Conservation (phyloP, 306 rosid species). For the Castanospermum australe region DNA sequence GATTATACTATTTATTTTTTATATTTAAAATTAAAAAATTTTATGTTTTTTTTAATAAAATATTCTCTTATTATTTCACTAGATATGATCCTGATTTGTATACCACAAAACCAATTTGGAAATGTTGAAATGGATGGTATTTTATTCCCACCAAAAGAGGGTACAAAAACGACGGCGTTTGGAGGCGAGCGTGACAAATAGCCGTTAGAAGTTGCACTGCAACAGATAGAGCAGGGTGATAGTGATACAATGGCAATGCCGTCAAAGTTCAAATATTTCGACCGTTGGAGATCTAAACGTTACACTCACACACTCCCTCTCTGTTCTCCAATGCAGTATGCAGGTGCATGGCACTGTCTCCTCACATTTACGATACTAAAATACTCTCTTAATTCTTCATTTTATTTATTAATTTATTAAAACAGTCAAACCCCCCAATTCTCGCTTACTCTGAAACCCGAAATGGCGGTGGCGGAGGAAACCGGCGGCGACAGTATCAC, state of each 20-base stretch:
- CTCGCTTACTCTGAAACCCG: neutral
- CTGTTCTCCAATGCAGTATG: too few relatives aligned
- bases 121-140: too few relatives aligned
- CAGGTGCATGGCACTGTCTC: too few relatives aligned
- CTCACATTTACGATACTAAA: too few relatives aligned
- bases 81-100: too few relatives aligned
- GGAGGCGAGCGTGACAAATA: neutral
- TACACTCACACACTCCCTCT: neutral
- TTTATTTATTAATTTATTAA: neutral
- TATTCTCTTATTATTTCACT: too few relatives aligned
- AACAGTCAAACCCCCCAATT: neutral
- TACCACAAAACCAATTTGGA: too few relatives aligned
- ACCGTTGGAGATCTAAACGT: constrained; percentile 11
- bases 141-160: neutral
- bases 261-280: neutral
- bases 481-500: constrained; percentile 3
- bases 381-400: too few relatives aligned
- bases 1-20: too few relatives aligned
- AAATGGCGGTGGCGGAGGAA: constrained; percentile 55
- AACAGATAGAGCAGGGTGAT: too few relatives aligned
- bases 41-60: too few relatives aligned
- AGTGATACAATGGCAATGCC: neutral
- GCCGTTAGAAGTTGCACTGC: constrained; percentile 15
- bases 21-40: too few relatives aligned
- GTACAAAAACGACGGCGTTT: constrained; percentile 9